These are phyloP conservation scores for Magnolia officinalis DNA, from an alignment of 164 flowering plant genomes.

Conservation along the genomic window DNA sequence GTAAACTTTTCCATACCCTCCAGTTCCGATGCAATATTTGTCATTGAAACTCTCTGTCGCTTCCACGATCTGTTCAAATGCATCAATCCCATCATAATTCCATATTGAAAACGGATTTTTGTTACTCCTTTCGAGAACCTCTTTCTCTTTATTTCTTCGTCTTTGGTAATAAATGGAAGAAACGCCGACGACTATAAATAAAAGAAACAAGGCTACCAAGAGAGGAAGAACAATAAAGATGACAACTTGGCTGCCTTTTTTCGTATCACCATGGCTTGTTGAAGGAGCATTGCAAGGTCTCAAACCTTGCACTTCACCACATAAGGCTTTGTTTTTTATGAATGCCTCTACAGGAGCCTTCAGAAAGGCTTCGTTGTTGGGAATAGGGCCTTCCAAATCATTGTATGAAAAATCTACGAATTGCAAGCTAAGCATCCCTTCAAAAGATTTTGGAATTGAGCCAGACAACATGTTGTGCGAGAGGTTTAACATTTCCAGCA, in stretches of 20 bases:
- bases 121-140: not conserved
- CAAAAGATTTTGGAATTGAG: slow-evolving; percentile 16
- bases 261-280: slow-evolving; percentile 30
- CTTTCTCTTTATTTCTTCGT: not conserved
- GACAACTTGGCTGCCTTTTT: no score
- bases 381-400: slow-evolving; percentile 11
- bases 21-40: slow-evolving; percentile 52
- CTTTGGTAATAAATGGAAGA: not conserved
- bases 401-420: slow-evolving; percentile 11
- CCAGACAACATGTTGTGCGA: slow-evolving; percentile 20
- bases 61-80: slow-evolving; percentile 39
- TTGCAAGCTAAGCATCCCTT: not conserved
- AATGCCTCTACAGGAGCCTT: not conserved
- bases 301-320: slow-evolving; percentile 6
- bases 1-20: slow-evolving; percentile 63
- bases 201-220: not conserved
- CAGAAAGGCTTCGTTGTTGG: not conserved
- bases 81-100: slow-evolving; percentile 48
- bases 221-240: not conserved
- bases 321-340: not conserved
- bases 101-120: slow-evolving; percentile 29
- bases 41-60: slow-evolving; percentile 52
- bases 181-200: not conserved
- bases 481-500: slow-evolving; percentile 11
- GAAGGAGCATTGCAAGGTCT: not conserved